phyloP scores from a whole-genome alignment of 2,329 filamentous ascomycete genomes.

The Trichophyton schoenleinii region DNA sequence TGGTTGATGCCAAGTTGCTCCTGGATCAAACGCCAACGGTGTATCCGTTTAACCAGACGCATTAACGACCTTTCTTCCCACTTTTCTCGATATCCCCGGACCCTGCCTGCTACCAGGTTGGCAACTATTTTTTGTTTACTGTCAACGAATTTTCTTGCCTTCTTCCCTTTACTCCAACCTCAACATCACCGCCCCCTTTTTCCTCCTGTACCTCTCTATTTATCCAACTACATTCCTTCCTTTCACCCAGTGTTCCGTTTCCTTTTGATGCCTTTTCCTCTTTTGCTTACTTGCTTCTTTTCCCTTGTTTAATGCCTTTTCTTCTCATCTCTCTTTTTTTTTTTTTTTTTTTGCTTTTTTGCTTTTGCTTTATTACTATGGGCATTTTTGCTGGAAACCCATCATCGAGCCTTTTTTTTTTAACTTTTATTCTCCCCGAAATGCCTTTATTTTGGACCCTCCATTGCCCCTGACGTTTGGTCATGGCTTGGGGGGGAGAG shows the following conservation, averaged over 20 bases:
- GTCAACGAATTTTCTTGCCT: neutral
- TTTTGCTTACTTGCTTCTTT: neutral
- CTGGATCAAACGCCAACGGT: neutral
- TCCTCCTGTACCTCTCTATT: neutral
- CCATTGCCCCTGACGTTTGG: neutral
- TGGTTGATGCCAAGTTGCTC: neutral
- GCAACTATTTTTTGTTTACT: neutral
- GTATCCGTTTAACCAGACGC: neutral
- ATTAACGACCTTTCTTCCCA: neutral
- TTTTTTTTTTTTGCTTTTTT: neutral
- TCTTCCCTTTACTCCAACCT: neutral
- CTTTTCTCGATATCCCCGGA: neutral
- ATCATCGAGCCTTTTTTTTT: neutral
- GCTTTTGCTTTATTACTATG: neutral
- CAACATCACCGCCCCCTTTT: neutral
- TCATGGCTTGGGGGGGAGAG: neutral
- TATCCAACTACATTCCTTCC: neutral
- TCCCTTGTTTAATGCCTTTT: neutral
- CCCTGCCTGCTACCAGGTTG: neutral
- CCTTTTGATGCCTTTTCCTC: neutral
- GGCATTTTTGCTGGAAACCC: slow-evolving; percentile 1
- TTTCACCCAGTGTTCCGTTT: neutral
- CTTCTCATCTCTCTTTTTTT: no score
- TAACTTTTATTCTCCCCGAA: neutral
- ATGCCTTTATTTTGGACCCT: neutral